These are phyloP conservation scores for Xylariaceae sp. DNA, from an alignment of 2,329 filamentous ascomycete species.

Conservation along the genomic window DNA sequence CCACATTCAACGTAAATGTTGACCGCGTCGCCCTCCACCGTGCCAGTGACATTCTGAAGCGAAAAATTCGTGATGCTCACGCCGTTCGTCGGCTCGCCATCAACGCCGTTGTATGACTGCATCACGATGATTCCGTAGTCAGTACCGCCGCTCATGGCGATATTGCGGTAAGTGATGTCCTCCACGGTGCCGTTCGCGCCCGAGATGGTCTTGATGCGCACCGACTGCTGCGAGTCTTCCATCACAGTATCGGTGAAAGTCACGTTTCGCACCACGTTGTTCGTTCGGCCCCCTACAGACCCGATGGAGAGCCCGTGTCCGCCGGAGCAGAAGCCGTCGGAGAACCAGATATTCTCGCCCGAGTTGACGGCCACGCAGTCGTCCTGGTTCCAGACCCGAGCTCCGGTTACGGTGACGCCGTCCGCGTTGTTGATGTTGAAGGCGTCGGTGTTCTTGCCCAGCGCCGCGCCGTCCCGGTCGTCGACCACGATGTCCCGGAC, in stretches of 20 bases:
- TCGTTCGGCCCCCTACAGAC: slow-evolving; percentile 56
- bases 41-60: slow-evolving; percentile 46
- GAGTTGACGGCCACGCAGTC: slow-evolving; percentile 63
- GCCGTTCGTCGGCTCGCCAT: slow-evolving; percentile 47
- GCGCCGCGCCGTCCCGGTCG: slow-evolving; percentile 54
- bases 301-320: slow-evolving; percentile 64
- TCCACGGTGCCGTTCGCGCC: slow-evolving; percentile 54
- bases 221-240: slow-evolving; percentile 55
- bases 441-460: slow-evolving; percentile 58
- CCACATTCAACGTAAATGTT: slow-evolving; percentile 45
- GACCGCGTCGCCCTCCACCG: slow-evolving; percentile 33
- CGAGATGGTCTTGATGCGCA: slow-evolving; percentile 61
- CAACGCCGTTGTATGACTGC: slow-evolving; percentile 57
- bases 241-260: slow-evolving; percentile 52
- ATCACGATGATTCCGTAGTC: slow-evolving; percentile 60
- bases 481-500: slow-evolving; percentile 42
- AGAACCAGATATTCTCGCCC: slow-evolving; percentile 48
- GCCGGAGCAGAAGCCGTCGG: slow-evolving; percentile 49
- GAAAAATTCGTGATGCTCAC: slow-evolving; percentile 50
- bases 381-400: slow-evolving; percentile 60
- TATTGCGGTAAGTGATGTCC: slow-evolving; percentile 55
- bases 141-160: slow-evolving; percentile 36
- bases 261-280: slow-evolving; percentile 59
- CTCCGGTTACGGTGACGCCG: slow-evolving; percentile 52
- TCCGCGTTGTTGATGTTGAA: slow-evolving; percentile 53